These are phyloP conservation scores for Agarophyton chilense DNA, from an alignment of 23 red algal genomes.

Conservation along the genomic window DNA sequence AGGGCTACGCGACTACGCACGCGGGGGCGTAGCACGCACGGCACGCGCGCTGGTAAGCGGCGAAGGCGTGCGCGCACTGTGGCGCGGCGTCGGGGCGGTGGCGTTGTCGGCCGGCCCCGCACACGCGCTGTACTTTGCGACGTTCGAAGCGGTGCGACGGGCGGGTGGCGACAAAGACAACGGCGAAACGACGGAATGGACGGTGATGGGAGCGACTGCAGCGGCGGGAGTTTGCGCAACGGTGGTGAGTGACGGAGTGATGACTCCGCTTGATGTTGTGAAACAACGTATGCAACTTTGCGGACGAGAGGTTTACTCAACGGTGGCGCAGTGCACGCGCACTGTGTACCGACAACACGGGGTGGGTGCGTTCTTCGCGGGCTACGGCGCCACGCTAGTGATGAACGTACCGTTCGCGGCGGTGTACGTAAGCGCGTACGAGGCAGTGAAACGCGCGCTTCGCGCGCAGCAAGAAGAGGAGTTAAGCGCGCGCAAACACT, in stretches of 20 bases:
- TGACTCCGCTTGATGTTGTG: conserved; percentile 95
- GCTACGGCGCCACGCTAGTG: conserved; percentile 80
- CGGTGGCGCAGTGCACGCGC: conserved; percentile 49
- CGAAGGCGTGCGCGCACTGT: conserved; percentile 67
- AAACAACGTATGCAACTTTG: conserved; percentile 96
- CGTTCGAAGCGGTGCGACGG: conserved; percentile 73
- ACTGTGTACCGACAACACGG: conserved; percentile 80
- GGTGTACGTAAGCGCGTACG: conserved; percentile 81
- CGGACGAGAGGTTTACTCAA: not conserved
- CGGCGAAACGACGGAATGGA: too few relatives aligned
- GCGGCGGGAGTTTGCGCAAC: conserved; percentile 83
- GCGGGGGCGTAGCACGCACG: not conserved
- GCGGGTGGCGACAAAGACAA: not conserved
- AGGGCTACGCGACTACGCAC: conserved; percentile 9
- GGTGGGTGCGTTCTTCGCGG: conserved; percentile 80
- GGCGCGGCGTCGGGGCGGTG: conserved; percentile 82
- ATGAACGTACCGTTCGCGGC: conserved; percentile 97
- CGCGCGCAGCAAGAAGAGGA: conserved; percentile 9
- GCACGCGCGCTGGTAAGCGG: conserved; percentile 5
- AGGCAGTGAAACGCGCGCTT: conserved; percentile 62
- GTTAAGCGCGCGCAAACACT: conserved; percentile 51
- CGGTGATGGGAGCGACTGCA: conserved; percentile 58
- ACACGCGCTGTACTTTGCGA: conserved; percentile 92
- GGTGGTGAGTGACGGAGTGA: conserved; percentile 80
- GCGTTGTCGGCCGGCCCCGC: conserved; percentile 88